Percentiles rank a stretch among this genome's conserved stretches.
These are phyloP conservation scores for Comarum palustre DNA, from an alignment of 306 rosid genomes.

Conservation along the genomic window DNA sequence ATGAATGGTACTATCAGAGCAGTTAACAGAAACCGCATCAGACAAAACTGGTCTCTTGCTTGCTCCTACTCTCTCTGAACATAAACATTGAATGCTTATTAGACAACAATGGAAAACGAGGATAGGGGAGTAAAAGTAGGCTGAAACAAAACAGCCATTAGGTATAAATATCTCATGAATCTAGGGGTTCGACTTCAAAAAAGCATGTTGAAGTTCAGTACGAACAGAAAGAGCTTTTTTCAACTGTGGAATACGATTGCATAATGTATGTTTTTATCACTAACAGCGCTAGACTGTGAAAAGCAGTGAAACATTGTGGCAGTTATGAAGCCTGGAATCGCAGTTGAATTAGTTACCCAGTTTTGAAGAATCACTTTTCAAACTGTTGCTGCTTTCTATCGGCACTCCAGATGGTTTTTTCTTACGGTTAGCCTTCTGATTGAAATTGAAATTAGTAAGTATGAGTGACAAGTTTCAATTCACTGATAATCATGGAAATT, in stretches of 20 bases:
- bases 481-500: neutral
- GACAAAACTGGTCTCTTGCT: slow-evolving; percentile 1
- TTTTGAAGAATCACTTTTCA: neutral
- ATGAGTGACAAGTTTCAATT: neutral
- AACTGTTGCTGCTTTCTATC: slow-evolving; percentile 3
- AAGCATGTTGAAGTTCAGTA: slow-evolving; percentile 10
- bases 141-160: neutral
- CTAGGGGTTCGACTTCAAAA: neutral
- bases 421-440: slow-evolving; percentile 3
- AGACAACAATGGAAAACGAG: neutral
- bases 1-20: neutral
- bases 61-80: slow-evolving; percentile 14
- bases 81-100: neutral
- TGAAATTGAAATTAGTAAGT: slow-evolving; percentile 5
- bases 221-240: slow-evolving; percentile 10
- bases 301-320: neutral
- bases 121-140: too few species aligned
- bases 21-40: slow-evolving; percentile 1
- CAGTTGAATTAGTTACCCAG: neutral
- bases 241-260: slow-evolving; percentile 4
- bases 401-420: neutral
- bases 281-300: neutral
- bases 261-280: slow-evolving; percentile 8
- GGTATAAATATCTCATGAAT: neutral
- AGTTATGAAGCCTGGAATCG: neutral